Evolutionary conservation across 73 alveolate species (phyloP), one percentile per base, ranked within the genome.

Genomic region (Durusdinium trenchii): DNA sequence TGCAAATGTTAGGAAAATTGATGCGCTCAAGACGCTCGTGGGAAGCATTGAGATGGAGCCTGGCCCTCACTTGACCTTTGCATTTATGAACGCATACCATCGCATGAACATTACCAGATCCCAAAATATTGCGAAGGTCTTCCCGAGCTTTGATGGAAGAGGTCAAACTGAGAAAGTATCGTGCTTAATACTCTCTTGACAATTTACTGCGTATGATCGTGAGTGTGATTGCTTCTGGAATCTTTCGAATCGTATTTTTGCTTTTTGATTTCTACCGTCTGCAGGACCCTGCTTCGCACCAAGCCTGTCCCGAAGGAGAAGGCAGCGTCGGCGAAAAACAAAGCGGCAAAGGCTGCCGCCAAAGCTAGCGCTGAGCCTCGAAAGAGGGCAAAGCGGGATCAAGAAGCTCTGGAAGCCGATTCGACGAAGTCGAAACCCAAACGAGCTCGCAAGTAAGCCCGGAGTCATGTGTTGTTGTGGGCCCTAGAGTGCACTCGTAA

Each of bases 141-240:
- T 47, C 76, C 73, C 78, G 94, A 32, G 94, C 94, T 6, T 48
- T 50, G 76, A 84, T 84, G 94, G 94, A 84, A 84, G 94, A 84
- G 3, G 50, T 50, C 36, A 84, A 84, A 36, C 26, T 84, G 42
- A 84, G 35, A 38, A 52, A 47, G 94, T 30, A 23, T 28, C 61
- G 40, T 23, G 43, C 71, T n/a, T n/a, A n/a, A n/a, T n/a, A n/a
- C n/a, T n/a, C n/a, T n/a, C n/a, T n/a, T n/a, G n/a, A n/a, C n/a
- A n/a, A n/a, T n/a, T n/a, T n/a, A n/a, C n/a, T n/a, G n/a, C n/a
- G n/a, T n/a, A n/a, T n/a, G n/a, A n/a, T n/a, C n/a, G n/a, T n/a
- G n/a, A n/a, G n/a, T n/a, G n/a, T n/a, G n/a, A n/a, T n/a, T n/a
- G n/a, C n/a, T n/a, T n/a, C n/a, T n/a, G n/a, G n/a, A n/a, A n/a